Conservation (phyloP, 805 yeast species). For the Candida sphagnicola region DNA sequence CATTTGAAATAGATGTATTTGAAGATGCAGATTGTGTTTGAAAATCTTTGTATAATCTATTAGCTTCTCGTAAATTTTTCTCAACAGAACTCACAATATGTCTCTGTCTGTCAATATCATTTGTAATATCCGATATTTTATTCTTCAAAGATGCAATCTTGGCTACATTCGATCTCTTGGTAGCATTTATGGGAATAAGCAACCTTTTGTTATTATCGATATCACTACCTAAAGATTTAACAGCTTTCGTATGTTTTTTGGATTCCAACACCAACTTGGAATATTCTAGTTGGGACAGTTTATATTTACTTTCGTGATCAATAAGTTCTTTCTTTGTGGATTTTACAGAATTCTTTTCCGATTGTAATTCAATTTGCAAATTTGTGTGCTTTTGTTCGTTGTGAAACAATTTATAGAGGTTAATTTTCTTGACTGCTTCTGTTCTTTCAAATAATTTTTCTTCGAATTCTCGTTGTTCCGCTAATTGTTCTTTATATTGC, state of each 20-base stretch:
- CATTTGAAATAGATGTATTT: constrained; percentile 36
- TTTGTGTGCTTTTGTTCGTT: constrained; percentile 42
- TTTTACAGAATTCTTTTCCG: constrained; percentile 35
- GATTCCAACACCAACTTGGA: constrained; percentile 43
- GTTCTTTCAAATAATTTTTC: constrained; percentile 47
- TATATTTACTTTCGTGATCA: constrained; percentile 23
- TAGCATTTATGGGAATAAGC: constrained; percentile 61
- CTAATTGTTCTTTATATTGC: constrained; percentile 72
- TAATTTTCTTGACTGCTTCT: constrained; percentile 43
- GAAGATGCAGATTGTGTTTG: constrained; percentile 18
- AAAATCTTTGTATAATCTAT: constrained; percentile 26
- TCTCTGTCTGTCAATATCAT: constrained; percentile 53
- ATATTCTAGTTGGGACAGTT: constrained; percentile 33
- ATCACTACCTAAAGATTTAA: constrained; percentile 32
- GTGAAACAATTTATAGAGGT: constrained; percentile 65
- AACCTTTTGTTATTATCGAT: constrained; percentile 45
- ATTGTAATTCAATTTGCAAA: constrained; percentile 27
- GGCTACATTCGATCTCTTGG: constrained; percentile 43
- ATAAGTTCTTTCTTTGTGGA: constrained; percentile 24
- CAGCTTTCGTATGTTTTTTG: constrained; percentile 35
- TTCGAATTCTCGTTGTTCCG: constrained; percentile 67
- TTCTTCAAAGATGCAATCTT: constrained; percentile 45
- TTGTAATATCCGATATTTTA: constrained; percentile 45
- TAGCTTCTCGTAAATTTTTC: constrained; percentile 45
- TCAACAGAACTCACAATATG: constrained; percentile 37